phyloP scores from a whole-genome alignment of 2,329 filamentous ascomycete species.

The Graphilbum fragrans region DNA sequence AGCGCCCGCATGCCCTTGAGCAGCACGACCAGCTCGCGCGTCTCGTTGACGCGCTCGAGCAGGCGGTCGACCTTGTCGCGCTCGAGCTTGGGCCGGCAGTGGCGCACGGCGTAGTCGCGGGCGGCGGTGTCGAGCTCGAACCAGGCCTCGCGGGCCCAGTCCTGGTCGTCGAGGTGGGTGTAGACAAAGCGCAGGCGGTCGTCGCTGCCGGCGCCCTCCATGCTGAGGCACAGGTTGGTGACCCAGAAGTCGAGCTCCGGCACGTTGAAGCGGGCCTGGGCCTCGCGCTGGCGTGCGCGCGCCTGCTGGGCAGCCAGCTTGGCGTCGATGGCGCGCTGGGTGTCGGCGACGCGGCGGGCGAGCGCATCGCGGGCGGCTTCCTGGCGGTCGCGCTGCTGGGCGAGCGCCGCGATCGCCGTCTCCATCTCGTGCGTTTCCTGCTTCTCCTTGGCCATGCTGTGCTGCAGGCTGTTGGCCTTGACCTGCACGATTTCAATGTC shows the following conservation, averaged over 20 bases:
- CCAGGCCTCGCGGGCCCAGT: conserved; percentile 83
- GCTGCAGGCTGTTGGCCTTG: conserved; percentile 58
- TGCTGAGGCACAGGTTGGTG: conserved; percentile 73
- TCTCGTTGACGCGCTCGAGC: conserved; percentile 71
- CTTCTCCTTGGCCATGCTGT: conserved; percentile 64
- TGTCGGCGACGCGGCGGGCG: conserved; percentile 49
- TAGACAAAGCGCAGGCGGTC: conserved; percentile 87
- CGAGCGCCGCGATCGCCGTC: conserved; percentile 44
- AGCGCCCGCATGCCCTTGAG: conserved; percentile 74
- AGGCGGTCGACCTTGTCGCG: conserved; percentile 65
- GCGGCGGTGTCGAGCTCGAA: conserved; percentile 79
- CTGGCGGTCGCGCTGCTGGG: conserved; percentile 48
- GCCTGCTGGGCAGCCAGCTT: conserved; percentile 59
- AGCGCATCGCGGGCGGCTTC: conserved; percentile 43
- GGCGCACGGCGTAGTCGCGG: conserved; percentile 74
- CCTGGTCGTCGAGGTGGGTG: conserved; percentile 71
- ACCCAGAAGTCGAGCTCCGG: conserved; percentile 97
- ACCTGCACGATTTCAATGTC: conserved; percentile 73
- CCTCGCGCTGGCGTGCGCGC: conserved; percentile 63
- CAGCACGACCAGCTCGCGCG: conserved; percentile 56
- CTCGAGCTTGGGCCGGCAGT: conserved; percentile 73
- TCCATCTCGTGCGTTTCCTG: conserved; percentile 69
- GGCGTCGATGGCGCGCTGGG: conserved; percentile 58
- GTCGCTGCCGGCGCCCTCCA: conserved; percentile 76
- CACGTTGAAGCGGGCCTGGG: conserved; percentile 77